Evolutionary conservation across 2,329 filamentous ascomycete species (phyloP), one percentile per base, ranked within the genome.

Genomic region (Orbilia ellipsospora): DNA sequence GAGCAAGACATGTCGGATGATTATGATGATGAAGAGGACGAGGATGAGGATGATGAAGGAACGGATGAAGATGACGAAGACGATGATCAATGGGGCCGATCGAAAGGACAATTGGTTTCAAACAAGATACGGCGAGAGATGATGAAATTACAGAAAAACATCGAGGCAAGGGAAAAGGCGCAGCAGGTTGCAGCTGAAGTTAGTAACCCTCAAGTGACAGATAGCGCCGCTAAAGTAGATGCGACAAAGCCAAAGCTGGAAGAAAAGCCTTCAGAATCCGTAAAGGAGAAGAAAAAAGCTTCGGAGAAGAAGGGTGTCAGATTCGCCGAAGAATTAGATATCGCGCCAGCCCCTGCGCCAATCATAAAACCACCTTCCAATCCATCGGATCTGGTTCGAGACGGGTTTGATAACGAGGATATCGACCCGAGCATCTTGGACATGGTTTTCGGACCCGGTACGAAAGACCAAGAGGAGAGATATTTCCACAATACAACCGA

Each of bases 51-150:
- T 16, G 83, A 88, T 16, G 85, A 87, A 45, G 83, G 84, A 1
- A 84, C 87, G 2, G 85, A 87, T 6, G 85, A 86, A 0, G 85
- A 85, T 0, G 86, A 87, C 0, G 44, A 48, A 84, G 88, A 90
- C 10, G 90, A 95, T 80, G 92, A 95, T 80, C 86, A 91, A 74
- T 90, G 88, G 80, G 94, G 94, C 3, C 89, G 92, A 59, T 91
- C 88, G 16, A 94, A 56, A n/a, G 72, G 72, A 3, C 72, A 54
- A n/a, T 20, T 75, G 16, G 72, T 75, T 36, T 75, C 72, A 0
- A 20, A 75, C 23, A 75, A 65, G 16, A 45, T 75, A n/a, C 65
- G 72, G 44, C 59, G 57, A 36, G 72, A 75, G 40, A 75, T 75
- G 72, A 69, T 60, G 59, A 69, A 48, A 28, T 28, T 75, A 16